phyloP scores from a whole-genome alignment of 345 rosid genomes.

The Eucalyptus marginata region DNA sequence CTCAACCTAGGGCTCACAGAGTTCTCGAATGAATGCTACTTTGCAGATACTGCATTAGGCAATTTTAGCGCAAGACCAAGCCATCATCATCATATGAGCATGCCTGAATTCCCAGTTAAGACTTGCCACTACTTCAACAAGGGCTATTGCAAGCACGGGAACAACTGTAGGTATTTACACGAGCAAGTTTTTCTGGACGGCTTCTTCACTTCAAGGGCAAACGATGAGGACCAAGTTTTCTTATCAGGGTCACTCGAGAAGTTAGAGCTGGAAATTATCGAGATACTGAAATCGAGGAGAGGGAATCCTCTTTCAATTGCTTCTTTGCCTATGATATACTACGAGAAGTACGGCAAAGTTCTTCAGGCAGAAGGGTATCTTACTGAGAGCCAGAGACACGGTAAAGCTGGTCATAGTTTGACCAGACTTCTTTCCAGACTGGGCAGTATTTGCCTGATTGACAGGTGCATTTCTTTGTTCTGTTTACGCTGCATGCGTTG shows the following conservation, averaged over 20 bases:
- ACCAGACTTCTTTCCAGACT: conserved; percentile 56
- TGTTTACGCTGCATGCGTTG: not conserved
- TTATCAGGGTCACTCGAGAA: conserved; percentile 29
- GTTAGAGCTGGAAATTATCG: conserved; percentile 37
- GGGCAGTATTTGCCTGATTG: conserved; percentile 35
- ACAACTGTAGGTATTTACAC: conserved; percentile 46
- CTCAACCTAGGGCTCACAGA: conserved; percentile 7
- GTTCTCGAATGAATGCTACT: conserved; percentile 14
- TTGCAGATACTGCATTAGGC: conserved; percentile 11
- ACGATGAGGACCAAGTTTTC: conserved; percentile 21
- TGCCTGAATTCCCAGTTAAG: conserved; percentile 25
- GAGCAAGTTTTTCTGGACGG: conserved; percentile 15
- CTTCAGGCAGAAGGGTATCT: conserved; percentile 69
- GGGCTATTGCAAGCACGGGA: conserved; percentile 61
- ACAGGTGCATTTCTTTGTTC: conserved; percentile 19
- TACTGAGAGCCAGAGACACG: conserved; percentile 68
- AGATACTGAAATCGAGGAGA: conserved; percentile 40
- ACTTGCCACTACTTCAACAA: conserved; percentile 51
- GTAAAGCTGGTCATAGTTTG: conserved; percentile 55
- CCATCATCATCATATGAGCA: conserved; percentile 2
- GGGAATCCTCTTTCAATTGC: conserved; percentile 63
- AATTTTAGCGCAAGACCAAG: conserved; percentile 8
- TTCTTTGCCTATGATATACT: conserved; percentile 51
- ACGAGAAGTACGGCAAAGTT: conserved; percentile 46
- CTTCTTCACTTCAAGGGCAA: conserved; percentile 11